Base-by-base conservation (phyloP, 1,284 basidiomycete genomes). In the Cutaneotrichosporon sp. region DNA sequence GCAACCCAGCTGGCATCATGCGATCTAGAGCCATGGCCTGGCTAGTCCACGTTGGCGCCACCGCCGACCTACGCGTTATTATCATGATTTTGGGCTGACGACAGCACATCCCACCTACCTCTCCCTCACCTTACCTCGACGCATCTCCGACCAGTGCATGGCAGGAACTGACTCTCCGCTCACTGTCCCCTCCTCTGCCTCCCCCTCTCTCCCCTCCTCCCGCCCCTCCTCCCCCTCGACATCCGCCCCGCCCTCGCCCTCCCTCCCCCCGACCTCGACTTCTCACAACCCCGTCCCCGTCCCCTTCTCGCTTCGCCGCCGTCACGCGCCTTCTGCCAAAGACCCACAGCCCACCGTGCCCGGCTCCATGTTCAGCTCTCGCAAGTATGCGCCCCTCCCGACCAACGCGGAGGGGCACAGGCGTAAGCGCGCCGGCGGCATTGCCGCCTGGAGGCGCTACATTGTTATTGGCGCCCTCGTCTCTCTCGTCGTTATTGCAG, bases 341-440 rank as follows among this genome's bases (percentile, higher is more conserved):
- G 20, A 44, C 13, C 10, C 22, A 4, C 13, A 5, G 40, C 41
- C 36, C 21, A 41, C 43, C 43, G 26, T 45, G 10, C 44, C 43
- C 4, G 43, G 22, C 22, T 17, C 38, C 48, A 74, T 74, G 72
- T 74, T 74, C 58, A 51, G 52, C 33, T 53, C 59, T 33, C 58
- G 69, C 35, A 71, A 72, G 52, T 74, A 74, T 55, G 55, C 68
- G 13, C 69, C 71, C 36, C 60, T 74, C 4, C 72, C 72, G 14
- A 71, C 67, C n/a, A 63, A 55, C 40, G 44, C 63, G 10, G 59
- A 59, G 51, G 54, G 48, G 17, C 49, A 46, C 18, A 57, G 68
- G 22, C 64, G 64, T 43, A 54, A 69, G 10, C 52, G 64, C 30
- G 65, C 64, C 22, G 65, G 62, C 21, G 67, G 70, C 12, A 33